Evolutionary conservation across 805 yeast genomes (phyloP), one percentile per base, ranked within the genome.

Genomic region (Candida patagonica): DNA sequence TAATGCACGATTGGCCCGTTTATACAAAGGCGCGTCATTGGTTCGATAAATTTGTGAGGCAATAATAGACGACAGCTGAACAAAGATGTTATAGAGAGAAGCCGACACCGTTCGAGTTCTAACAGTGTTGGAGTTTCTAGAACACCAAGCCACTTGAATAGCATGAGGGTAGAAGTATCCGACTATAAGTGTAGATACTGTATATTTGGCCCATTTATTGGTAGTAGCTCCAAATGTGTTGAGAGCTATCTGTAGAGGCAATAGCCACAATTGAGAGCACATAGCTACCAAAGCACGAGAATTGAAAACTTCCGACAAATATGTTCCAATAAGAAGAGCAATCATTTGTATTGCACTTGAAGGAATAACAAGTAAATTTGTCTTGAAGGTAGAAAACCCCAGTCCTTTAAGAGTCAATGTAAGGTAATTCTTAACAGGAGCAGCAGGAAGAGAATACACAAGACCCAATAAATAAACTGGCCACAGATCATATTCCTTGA

Each of bases 31-130:
- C 30, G 61, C 61, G 52, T 80, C 88, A 31, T 66, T 69, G 1
- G 55, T 53, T 35, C 78, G 57, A 56, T 80, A 80, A 5, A 80
- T 66, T 49, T 78, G 73, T 6, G 76, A 61, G 2, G 75, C 61
- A 7, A 71, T 60, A 36, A 80, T 74, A 15, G 63, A 56, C 1
- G 76, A 80, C 0, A 74, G 62, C 52, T 80, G 87, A 1, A 73
- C 74, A 54, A 67, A 70, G 66, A 78, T 76, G 50, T 79, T 80
- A 52, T 73, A 78, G 35, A 80, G 42, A 0, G 86, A 76, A 0
- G 84, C 74, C 10, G 80, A 68, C 4, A 80, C 76, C 0, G 86
- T 73, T 48, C 88, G 63, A 2, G 74, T 62, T n/a, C 78, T 59
- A 21, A 80, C 80, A 1, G 79, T 66, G 54, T 74, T 72, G 7